Evolutionary conservation across 2,329 filamentous ascomycete species (phyloP).

Genomic region (Arthrocladium fulminans): DNA sequence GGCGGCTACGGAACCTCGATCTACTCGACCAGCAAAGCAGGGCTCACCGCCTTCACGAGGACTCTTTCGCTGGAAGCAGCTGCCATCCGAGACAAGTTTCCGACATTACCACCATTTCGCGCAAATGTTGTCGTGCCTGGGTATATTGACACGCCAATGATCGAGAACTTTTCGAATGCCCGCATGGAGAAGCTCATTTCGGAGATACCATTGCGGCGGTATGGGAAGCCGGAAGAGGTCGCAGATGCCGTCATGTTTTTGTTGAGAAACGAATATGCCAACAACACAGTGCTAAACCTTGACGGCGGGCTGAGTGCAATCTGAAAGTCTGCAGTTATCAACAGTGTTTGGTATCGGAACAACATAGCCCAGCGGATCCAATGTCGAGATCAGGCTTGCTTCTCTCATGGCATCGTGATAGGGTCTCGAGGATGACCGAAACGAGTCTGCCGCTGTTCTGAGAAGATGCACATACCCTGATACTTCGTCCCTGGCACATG

Average conservation of each 20-base stretch:
- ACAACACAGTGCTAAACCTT: constrained; percentile 77
- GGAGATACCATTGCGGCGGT: constrained; percentile 56
- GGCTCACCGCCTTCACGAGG: constrained; percentile 53
- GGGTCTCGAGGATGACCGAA: too few relatives aligned
- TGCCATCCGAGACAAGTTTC: constrained; percentile 13
- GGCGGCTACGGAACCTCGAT: constrained; percentile 61
- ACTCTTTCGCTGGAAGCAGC: constrained; percentile 30
- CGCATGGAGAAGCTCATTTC: constrained; percentile 18
- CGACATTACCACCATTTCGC: constrained; percentile 46
- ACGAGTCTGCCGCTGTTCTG: too few relatives aligned
- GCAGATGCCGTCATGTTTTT: constrained; percentile 77
- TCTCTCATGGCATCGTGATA: neutral
- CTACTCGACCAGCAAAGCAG: constrained; percentile 74
- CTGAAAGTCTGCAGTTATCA: too few relatives aligned
- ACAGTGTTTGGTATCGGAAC: too few relatives aligned
- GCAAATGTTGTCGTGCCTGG: constrained; percentile 76
- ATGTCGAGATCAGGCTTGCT: neutral
- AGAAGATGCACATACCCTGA: too few relatives aligned
- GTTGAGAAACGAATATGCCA: constrained; percentile 68
- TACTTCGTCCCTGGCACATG: too few relatives aligned
- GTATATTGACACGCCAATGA: constrained; percentile 77
- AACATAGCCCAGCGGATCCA: too few relatives aligned
- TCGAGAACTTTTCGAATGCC: constrained; percentile 46
- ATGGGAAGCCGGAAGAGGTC: constrained; percentile 62
- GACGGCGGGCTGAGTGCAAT: constrained; percentile 72